Base-by-base conservation (phyloP, 495 filamentous ascomycete genomes). In the Xylaria curta region DNA sequence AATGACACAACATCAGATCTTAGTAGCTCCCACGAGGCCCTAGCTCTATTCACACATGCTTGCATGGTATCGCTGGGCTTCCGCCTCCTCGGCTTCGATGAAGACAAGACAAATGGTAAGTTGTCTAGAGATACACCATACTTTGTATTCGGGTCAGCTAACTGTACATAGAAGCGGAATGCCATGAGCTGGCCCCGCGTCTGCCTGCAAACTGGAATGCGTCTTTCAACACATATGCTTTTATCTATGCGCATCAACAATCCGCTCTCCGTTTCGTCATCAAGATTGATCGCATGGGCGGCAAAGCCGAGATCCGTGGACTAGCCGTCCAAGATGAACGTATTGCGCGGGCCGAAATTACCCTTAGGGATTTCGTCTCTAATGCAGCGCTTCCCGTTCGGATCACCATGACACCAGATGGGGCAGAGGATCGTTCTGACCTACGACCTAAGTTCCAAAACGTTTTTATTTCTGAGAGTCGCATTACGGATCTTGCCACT, bases 181-280 rank as follows among this genome's bases (percentile, higher is more conserved):
- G 81, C 70, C 71, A 74, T 13, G 64, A 78, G 63, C 72, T 85
- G 28, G 84, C 82, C 17, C 87, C 87, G 59, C 85, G 90, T n/a
- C 87, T 99, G 10, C 92, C 93, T 4, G 26, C 85, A 21, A 85
- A 90, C 84, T 97, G 94, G 94, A 97, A 97, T 80, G 82, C 87
- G 46, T 83, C 84, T 26, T 87, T 86, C 71, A 85, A 83, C 73
- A 88, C 87, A 13, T 92, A 91, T 80, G 87, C 91, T 61, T 97
- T 99, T 81, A 89, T 95, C 66, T 99, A 98, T 83, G 88, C 90
- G 2, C 97, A 97, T 76, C 82, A 88, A n/a, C 93, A 98, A 79
- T 97, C 94, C 0, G 89, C 94, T 17, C 92, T 96, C 85, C 86
- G 91, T 72, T 98, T 91, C 77, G 83, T 98, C 13, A 76, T 98